phyloP scores from a whole-genome alignment of 2,329 filamentous ascomycete species.

The Raffaelea ambrosiae region DNA sequence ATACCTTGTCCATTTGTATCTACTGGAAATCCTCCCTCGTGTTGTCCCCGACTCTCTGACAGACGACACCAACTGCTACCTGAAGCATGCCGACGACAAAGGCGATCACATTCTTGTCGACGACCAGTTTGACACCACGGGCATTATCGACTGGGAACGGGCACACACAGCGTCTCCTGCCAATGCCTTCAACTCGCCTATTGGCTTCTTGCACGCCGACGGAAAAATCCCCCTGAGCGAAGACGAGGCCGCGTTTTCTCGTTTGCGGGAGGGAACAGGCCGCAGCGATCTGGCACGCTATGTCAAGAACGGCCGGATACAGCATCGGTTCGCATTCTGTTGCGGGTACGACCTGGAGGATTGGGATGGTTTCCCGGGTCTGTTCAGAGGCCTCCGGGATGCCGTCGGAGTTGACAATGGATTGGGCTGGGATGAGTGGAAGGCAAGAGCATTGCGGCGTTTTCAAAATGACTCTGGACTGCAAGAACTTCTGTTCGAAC shows the following conservation, averaged over 20 bases:
- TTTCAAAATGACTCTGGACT: too few relatives aligned
- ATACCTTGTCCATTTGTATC: neutral
- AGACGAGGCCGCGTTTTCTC: conserved; percentile 23
- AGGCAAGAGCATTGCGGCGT: too few relatives aligned
- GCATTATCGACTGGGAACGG: conserved; percentile 38
- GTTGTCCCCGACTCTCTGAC: neutral
- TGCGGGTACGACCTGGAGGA: conserved; percentile 1
- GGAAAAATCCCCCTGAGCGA: conserved; percentile 24
- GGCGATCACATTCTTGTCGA: conserved; percentile 28
- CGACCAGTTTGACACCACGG: conserved; percentile 34
- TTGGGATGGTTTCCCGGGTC: neutral
- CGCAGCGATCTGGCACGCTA: neutral
- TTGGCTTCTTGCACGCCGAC: conserved; percentile 27
- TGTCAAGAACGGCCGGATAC: neutral
- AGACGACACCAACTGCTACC: conserved; percentile 25
- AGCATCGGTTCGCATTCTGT: conserved; percentile 2
- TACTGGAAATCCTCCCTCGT: neutral
- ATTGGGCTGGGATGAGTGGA: conserved; percentile 1
- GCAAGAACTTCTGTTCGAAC: too few relatives aligned
- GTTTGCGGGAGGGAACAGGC: neutral
- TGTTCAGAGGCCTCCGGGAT: neutral
- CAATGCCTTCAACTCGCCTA: conserved; percentile 32
- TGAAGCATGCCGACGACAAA: conserved; percentile 32
- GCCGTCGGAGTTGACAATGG: neutral
- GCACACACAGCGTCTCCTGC: conserved; percentile 24